Evolutionary conservation across 768 basidiomycete genomes (phyloP).

Genomic region (Podaxis pistillaris): DNA sequence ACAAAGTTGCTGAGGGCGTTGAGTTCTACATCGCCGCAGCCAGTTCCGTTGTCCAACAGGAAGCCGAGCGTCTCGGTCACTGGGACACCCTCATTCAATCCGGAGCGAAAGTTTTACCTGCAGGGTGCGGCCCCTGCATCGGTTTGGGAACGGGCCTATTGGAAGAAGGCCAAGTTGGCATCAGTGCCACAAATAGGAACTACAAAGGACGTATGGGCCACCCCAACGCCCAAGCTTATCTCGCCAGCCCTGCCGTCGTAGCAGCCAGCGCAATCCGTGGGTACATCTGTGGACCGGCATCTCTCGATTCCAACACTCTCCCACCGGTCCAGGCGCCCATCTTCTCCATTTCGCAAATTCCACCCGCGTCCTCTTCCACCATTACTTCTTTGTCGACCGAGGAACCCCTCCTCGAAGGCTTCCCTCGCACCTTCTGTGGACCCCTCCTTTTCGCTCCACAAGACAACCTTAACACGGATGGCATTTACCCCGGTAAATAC

Average conservation of each 20-base stretch:
- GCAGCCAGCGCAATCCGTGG: constrained; percentile 94
- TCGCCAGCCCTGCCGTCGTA: constrained; percentile 95
- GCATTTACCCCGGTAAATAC: constrained; percentile 98
- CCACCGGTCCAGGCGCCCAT: constrained; percentile 53
- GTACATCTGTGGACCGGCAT: constrained; percentile 81
- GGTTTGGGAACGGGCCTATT: constrained; percentile 91
- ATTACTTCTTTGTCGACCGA: constrained; percentile 23
- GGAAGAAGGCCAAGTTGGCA: constrained; percentile 93
- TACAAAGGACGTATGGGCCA: constrained; percentile 99
- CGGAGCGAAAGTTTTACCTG: constrained; percentile 90
- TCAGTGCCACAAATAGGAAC: constrained; percentile 97
- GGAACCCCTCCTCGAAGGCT: constrained; percentile 76
- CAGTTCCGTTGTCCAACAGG: constrained; percentile 86
- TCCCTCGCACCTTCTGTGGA: constrained; percentile 82
- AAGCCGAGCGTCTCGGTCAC: constrained; percentile 80
- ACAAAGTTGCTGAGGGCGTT: constrained; percentile 81
- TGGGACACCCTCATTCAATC: constrained; percentile 87
- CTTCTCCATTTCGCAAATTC: constrained; percentile 48
- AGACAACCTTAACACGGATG: constrained; percentile 98
- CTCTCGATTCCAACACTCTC: constrained; percentile 50
- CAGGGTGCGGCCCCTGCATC: constrained; percentile 98
- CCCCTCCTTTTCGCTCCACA: constrained; percentile 91
- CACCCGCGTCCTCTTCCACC: constrained; percentile 26
- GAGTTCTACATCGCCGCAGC: constrained; percentile 99
- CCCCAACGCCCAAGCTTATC: constrained; percentile 92